Base-by-base conservation (phyloP, 805 yeast genomes). In the Vanderwaltozyma yarrowii region DNA sequence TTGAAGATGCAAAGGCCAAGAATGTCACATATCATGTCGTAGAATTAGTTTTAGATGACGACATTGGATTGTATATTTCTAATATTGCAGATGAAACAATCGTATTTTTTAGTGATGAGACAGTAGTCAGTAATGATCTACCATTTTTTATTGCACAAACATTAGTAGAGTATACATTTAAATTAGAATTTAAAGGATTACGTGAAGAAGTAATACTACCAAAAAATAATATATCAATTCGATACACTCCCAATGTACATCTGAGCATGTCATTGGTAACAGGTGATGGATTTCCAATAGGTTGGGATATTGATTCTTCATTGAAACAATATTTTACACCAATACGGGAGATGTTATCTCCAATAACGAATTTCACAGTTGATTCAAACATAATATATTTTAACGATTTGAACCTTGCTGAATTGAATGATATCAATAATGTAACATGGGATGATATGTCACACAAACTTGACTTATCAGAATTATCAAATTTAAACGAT, bases 391-490 rank as follows among this genome's bases (percentile, higher is more conserved):
- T 84, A 27, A 81, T 80, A 43, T 80, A 80, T 57, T 84, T 49
- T 40, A 57, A 67, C 18, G 68, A 64, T 36, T 48, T 66, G 32
- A 49, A 58, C 29, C 38, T 62, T 26, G 56, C 56, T 32, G 41
- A 61, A 2, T 50, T 59, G 24, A 48, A 47, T 12, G 35, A 41
- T 26, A 44, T 52, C 13, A 43, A 49, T 7, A 38, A 45, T 31
- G 62, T 80, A 14, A 64, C 66, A 18, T 61, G 67, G 38, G 54
- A 65, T 8, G 81, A 81, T 39, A 65, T 88, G 26, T 71, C 94
- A 2, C 80, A 88, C 12, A 75, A 84, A 45, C 72, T 88, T 42
- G 92, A 89, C 59, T 76, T 76, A 47, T 87, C 92, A 2, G 94
- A 83, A 46, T 82, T 60, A 23, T 67, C 80, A 45, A 58, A 75